Conservation (phyloP, 1,284 basidiomycete genomes). For the Tilletia caries region DNA sequence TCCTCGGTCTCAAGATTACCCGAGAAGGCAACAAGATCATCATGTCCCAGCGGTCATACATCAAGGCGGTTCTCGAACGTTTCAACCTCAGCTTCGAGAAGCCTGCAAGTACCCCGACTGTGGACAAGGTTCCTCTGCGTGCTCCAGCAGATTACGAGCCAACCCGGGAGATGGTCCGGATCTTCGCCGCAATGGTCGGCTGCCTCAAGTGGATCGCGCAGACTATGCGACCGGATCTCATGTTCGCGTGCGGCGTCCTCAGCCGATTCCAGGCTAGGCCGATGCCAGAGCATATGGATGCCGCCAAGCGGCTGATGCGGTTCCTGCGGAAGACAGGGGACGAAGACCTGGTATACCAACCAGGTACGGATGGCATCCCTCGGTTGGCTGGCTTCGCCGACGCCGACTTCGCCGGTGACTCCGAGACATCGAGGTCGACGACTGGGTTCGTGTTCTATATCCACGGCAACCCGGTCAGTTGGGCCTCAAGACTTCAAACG, state of each 20-base stretch:
- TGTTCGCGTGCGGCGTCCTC: not conserved
- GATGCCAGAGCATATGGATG: not conserved
- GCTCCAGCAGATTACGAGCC: not conserved
- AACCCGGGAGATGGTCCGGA: not conserved
- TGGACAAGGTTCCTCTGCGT: not conserved
- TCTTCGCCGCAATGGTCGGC: not conserved
- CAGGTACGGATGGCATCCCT: not conserved
- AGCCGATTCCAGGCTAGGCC: not conserved
- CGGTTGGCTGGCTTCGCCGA: not conserved
- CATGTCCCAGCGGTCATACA: not conserved
- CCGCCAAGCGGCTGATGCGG: not conserved
- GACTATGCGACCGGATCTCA: not conserved
- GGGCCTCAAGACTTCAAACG: not conserved
- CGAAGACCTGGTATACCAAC: not conserved
- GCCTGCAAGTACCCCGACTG: not conserved
- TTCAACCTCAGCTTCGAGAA: not conserved
- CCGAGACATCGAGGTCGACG: not conserved
- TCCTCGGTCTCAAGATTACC: not conserved
- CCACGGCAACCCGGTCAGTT: not conserved
- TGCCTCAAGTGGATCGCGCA: slow-evolving; percentile 3
- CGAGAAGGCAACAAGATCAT: not conserved
- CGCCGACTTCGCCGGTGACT: not conserved
- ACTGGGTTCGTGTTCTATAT: not conserved
- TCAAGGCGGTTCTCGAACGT: not conserved
- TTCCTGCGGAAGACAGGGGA: not conserved